Evolutionary conservation across 352 stramenopile genomes (phyloP).

Genomic region (Thalassiosira livingstoniorum): DNA sequence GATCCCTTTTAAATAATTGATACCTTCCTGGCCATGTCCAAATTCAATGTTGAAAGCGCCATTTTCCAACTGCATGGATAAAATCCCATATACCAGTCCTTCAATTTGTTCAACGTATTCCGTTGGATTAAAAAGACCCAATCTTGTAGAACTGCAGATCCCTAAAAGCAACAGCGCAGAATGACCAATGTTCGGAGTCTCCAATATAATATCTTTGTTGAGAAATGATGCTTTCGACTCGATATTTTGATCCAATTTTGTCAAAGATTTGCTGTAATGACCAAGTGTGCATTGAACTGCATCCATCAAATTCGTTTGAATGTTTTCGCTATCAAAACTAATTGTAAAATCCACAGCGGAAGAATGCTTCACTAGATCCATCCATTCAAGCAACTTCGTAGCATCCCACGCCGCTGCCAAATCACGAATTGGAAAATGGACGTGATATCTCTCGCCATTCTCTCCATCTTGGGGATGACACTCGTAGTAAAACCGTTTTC

Average conservation of each 20-base stretch:
- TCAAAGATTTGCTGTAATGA: slow-evolving; percentile 24
- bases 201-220: slow-evolving; percentile 32
- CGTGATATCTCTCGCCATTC: slow-evolving; percentile 33
- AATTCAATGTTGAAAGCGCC: slow-evolving; percentile 55
- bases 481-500: slow-evolving; percentile 58
- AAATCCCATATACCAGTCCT: slow-evolving; percentile 48
- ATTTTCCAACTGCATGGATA: slow-evolving; percentile 51
- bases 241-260: neutral
- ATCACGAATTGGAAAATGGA: slow-evolving; percentile 60
- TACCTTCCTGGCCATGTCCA: slow-evolving; percentile 22
- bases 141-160: slow-evolving; percentile 9
- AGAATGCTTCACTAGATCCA: neutral
- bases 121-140: slow-evolving; percentile 4
- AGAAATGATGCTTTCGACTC: no score
- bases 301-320: no score
- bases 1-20: slow-evolving; percentile 49
- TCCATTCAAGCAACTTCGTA: slow-evolving; percentile 37
- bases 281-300: slow-evolving; percentile 35
- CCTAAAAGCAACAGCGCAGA: slow-evolving; percentile 53
- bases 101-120: slow-evolving; percentile 27
- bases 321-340: no score
- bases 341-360: neutral
- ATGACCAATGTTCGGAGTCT: slow-evolving; percentile 63
- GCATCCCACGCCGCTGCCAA: slow-evolving; percentile 64
- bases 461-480: slow-evolving; percentile 37